Evolutionary conservation across 2,329 filamentous ascomycete genomes (phyloP), one percentile per base, ranked within the genome.

Genomic region (Emmonsiellopsis sp.): DNA sequence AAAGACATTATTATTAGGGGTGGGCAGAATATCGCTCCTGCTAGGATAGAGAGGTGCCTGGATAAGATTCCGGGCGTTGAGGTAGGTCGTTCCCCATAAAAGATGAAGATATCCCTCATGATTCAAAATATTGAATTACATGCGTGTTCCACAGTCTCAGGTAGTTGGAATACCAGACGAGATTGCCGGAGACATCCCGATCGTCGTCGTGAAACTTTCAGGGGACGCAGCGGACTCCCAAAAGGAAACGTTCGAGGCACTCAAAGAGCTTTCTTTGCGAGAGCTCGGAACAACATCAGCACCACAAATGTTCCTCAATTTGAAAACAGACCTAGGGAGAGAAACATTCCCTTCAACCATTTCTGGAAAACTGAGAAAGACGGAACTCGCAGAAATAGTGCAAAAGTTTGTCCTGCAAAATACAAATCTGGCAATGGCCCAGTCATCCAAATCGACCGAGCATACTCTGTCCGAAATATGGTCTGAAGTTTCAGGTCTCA

Each of bases 1-100:
- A 75, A 76, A 57, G 74, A 76, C 47, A 52, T 75, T 33, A 74
- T 75, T 36, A 75, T 75, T 54, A 66, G 73, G 8, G 74, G 70
- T 3, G 73, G 71, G n/a, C 69, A 73, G 52, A 76, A 75, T 21
- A 71, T 75, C 14, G 63, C 69, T n/a, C 71, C 73, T 0, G 57
- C 63, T 5, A 65, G 57, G 44, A 66, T 74, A 27, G 72, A 75
- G 64, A 39, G 36, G 13, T 39, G 36, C 2, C 63, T 77, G 10
- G 60, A 64, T 1, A 66, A 69, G 37, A 57, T 70, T n/a, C 56
- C 62, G 1, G 70, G 65, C 3, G 57, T 65, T 1, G 53, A 71
- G 60, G 67, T 60, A 21, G 51, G 51, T 42, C 43, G 33, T 39
- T n/a, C 6, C 56, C 48, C 62, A 47, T 54, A 42, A 43, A 27